Percentiles rank a stretch among this genome's conserved stretches.
Evolutionary conservation across 2,329 filamentous ascomycete species (phyloP).

Genomic region (Cladophialophora immunda): DNA sequence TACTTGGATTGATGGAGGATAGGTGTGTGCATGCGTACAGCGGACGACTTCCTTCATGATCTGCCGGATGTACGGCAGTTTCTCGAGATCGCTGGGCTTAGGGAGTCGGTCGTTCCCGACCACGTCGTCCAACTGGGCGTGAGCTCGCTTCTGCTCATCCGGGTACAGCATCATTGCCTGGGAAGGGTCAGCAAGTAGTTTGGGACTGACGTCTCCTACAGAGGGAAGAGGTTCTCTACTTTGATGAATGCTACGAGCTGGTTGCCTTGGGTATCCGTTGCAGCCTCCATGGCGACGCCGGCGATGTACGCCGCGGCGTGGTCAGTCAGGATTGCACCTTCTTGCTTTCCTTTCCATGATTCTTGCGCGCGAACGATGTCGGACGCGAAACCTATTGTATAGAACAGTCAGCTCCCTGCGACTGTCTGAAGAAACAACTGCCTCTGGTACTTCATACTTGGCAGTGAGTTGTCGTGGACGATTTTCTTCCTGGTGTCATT

Average conservation of each 20-base stretch:
- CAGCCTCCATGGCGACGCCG: slow-evolving; percentile 52
- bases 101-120: slow-evolving; percentile 56
- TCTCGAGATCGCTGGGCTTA: slow-evolving; percentile 57
- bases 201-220: neutral
- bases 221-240: slow-evolving; percentile 10
- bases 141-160: slow-evolving; percentile 55
- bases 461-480: neutral
- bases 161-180: slow-evolving; percentile 61
- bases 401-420: neutral
- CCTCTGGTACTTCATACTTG: neutral
- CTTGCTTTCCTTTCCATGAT: slow-evolving; percentile 32
- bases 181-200: slow-evolving; percentile 12
- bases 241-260: slow-evolving; percentile 58
- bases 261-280: slow-evolving; percentile 59
- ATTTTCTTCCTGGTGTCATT: slow-evolving; percentile 3
- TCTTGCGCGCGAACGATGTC: slow-evolving; percentile 30
- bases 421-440: neutral
- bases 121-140: slow-evolving; percentile 59
- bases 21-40: slow-evolving; percentile 45
- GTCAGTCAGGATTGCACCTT: slow-evolving; percentile 32
- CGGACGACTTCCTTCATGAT: slow-evolving; percentile 65
- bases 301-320: slow-evolving; percentile 42
- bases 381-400: slow-evolving; percentile 11
- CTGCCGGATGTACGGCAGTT: slow-evolving; percentile 62
- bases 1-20: neutral